Base-by-base conservation (phyloP, 1,139 yeast species). In the Lodderomyces pseudojiufengensis region DNA sequence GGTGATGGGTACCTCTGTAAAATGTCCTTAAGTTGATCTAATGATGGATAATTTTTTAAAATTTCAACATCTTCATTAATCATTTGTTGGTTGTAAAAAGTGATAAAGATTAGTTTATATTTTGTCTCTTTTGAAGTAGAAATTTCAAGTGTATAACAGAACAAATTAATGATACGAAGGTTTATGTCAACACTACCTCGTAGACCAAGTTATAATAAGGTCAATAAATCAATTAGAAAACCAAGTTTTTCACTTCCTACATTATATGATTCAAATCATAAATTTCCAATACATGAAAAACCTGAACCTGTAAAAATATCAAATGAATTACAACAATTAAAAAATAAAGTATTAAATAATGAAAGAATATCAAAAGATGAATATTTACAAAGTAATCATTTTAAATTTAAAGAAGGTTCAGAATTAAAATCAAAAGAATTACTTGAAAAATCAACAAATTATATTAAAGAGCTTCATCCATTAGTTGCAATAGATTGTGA, bases 401-500 rank as follows among this genome's bases (percentile, higher is more conserved):
- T 61, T 31, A 29, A 41, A 7, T 48, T 57, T 31, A 34, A 35
- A 18, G 47, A 47, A 6, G 52, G 43, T 7, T 43, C 42, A 9
- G 42, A 43, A 16, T 49, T 45, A 8, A 31, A 24, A 9, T 48
- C 54, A 12, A 27, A 51, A 10, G 35, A 35, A 2, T 36, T 39
- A n/a, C 51, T 69, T 29, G 45, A 47, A 32, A 27, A 44, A 2
- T 45, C 54, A 27, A 58, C 70, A 54, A 45, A 51, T 10, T 39
- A 48, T 24, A 59, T 66, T 1, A 60, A 59, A 35, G 48, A 55
- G 5, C 49, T 64, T 13, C 52, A 62, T 22, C 70, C 73, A 0
- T 57, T 80, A 13, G 59, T 82, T 13, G 68, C 82, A 9, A 58
- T 84, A 22, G 95, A 84, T 52, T 65, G 81, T 13, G 94, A 84